These are phyloP conservation scores for Dichomitus squalens DNA, from an alignment of 1,284 basidiomycete species.

Conservation along the genomic window DNA sequence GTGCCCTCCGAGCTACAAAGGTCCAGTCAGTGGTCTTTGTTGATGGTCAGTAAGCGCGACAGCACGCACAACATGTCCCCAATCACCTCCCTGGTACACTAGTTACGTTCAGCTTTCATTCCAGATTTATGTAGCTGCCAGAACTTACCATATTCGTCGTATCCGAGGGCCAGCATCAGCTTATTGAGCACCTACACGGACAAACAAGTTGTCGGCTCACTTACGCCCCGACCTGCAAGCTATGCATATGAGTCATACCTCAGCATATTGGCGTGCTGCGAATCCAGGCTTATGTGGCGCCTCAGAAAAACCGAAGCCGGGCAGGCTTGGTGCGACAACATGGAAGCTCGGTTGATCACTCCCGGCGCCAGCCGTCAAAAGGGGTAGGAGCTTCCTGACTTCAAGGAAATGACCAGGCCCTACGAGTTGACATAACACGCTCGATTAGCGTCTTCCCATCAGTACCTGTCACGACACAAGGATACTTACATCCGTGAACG, in stretches of 20 bases:
- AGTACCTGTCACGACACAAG: not conserved
- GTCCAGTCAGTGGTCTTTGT: constrained; percentile 22
- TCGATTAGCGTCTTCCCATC: not conserved
- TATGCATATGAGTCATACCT: constrained; percentile 14
- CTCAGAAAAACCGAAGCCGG: constrained; percentile 58
- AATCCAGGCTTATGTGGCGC: constrained; percentile 43
- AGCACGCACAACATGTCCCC: not conserved
- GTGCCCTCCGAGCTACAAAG: constrained; percentile 44
- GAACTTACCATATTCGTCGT: constrained; percentile 30
- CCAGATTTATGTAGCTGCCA: not conserved
- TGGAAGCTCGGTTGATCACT: constrained; percentile 61
- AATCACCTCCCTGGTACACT: constrained; percentile 1
- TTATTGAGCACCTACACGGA: constrained; percentile 33
- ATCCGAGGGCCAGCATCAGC: constrained; percentile 29
- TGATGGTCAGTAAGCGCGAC: not conserved
- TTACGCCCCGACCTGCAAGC: not conserved
- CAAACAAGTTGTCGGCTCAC: not conserved
- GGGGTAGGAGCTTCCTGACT: constrained; percentile 53
- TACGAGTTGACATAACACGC: constrained; percentile 22
- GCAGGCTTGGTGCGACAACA: constrained; percentile 56
- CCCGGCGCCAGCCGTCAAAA: constrained; percentile 42
- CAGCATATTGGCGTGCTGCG: constrained; percentile 28
- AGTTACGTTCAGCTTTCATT: not conserved
- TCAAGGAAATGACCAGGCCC: constrained; percentile 67
- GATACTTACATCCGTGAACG: constrained; percentile 47